Evolutionary conservation across 2,329 filamentous ascomycete genomes (phyloP), one percentile per base, ranked within the genome.

Genomic region (Dothideomycetidae sp.): DNA sequence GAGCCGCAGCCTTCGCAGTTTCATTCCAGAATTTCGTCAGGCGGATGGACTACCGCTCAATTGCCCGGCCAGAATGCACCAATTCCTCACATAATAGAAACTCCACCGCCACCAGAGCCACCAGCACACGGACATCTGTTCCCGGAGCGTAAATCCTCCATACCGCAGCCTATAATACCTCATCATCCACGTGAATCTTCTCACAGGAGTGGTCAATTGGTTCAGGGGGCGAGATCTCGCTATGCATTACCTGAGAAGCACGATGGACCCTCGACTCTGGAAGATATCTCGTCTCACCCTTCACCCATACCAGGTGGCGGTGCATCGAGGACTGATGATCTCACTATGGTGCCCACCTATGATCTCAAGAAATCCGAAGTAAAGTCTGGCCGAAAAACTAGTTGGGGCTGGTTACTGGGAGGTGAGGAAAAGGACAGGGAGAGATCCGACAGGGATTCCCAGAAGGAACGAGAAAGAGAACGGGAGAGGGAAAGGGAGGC

Each of bases 271-370:
- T 50, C 51, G 34, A 72, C 67, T 1, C 62, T 78, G 13, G 75
- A 75, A 46, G 78, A 86, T 18, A 69, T 81, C 45, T 66, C 70
- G 7, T 71, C 71, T 18, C 68, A 71, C 42, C 73, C 79, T 3
- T 74, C 81, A n/a, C 66, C 74, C 17, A 59, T 88, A 2, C 76
- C 80, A 14, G 79, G 79, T 10, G 76, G 75, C 35, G 53, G 54
- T 39, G 73, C 66, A 40, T 77, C 71, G 5, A 72, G 81, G 31
- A 88, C 82, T 1, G 84, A 90, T 55, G 75, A 69, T 33, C 63
- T 92, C 10, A 84, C 82, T 0, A 79, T 85, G 47, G 85, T 90
- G 36, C 82, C 85, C 0, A 88, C 78, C 0, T 63, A 81, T 31
- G 63, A 63, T 2, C 81, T 86, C 41, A 81, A 90, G 37, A 80